These are phyloP conservation scores for Pseudogymnoascus sp. DNA, from an alignment of 2,329 filamentous ascomycete species.

Conservation along the genomic window DNA sequence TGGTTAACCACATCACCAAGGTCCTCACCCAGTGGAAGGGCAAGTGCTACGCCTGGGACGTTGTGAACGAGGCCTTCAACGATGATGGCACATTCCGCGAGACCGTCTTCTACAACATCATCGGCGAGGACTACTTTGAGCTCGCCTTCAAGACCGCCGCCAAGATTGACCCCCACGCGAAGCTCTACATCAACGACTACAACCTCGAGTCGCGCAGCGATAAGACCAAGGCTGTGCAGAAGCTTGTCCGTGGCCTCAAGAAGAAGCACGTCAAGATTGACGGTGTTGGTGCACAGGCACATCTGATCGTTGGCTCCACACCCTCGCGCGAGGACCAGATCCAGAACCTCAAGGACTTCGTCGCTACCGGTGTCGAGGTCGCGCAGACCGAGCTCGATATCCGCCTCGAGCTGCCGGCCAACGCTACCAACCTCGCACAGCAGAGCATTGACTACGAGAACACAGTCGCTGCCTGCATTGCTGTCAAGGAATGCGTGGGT, in stretches of 20 bases:
- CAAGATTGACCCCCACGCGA: constrained; percentile 45
- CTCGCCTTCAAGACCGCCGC: constrained; percentile 50
- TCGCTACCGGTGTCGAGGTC: constrained; percentile 45
- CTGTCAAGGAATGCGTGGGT: constrained; percentile 22
- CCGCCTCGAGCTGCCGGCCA: constrained; percentile 41
- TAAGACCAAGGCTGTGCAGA: constrained; percentile 38
- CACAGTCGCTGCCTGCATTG: constrained; percentile 21
- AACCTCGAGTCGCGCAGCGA: constrained; percentile 47
- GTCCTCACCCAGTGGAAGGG: constrained; percentile 51
- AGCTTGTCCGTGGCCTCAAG: constrained; percentile 38
- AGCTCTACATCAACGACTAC: constrained; percentile 58
- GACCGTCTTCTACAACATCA: constrained; percentile 45
- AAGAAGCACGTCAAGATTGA: constrained; percentile 48
- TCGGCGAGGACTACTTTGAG: constrained; percentile 28
- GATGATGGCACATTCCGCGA: constrained; percentile 47
- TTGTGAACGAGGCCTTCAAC: constrained; percentile 55
- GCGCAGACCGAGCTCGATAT: constrained; percentile 57
- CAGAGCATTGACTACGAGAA: constrained; percentile 41
- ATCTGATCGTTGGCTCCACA: constrained; percentile 48
- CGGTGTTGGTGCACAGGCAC: constrained; percentile 54
- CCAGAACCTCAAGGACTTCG: constrained; percentile 42
- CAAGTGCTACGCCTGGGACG: constrained; percentile 56
- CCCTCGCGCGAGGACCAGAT: constrained; percentile 38
- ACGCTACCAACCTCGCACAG: constrained; percentile 31
- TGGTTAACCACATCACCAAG: constrained; percentile 53